Conservation (phyloP, 2,329 filamentous ascomycete genomes). For the Aureobasidium sp. region DNA sequence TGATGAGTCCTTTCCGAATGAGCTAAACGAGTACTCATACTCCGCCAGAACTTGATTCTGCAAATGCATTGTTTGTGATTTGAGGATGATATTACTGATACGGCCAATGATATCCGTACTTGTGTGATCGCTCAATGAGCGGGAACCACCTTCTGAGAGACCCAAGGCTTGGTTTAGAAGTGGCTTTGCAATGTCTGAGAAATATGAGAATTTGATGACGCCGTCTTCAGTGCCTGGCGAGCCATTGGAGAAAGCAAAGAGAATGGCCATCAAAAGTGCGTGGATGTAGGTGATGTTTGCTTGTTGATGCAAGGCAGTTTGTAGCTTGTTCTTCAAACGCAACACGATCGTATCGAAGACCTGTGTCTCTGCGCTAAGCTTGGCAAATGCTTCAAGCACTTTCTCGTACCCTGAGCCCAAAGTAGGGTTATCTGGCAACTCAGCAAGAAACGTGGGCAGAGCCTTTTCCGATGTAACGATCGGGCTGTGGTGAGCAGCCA, state of each 20-base stretch:
- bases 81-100: slow-evolving; percentile 53
- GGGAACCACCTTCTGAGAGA: slow-evolving; percentile 26
- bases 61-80: slow-evolving; percentile 42
- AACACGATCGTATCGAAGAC: slow-evolving; percentile 58
- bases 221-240: slow-evolving; percentile 38
- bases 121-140: slow-evolving; percentile 39
- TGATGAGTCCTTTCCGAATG: slow-evolving; percentile 5
- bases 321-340: slow-evolving; percentile 56
- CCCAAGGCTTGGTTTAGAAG: slow-evolving; percentile 33
- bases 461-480: slow-evolving; percentile 57
- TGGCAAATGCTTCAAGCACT: slow-evolving; percentile 56
- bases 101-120: slow-evolving; percentile 55
- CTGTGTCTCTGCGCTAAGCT: slow-evolving; percentile 55
- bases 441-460: slow-evolving; percentile 59
- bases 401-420: slow-evolving; percentile 46
- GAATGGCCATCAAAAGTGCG: slow-evolving; percentile 53
- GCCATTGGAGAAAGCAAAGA: slow-evolving; percentile 54
- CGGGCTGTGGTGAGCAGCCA: slow-evolving; percentile 56
- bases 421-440: slow-evolving; percentile 49
- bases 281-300: slow-evolving; percentile 49
- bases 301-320: slow-evolving; percentile 47
- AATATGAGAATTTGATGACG: slow-evolving; percentile 34
- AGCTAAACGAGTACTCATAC: slow-evolving; percentile 14
- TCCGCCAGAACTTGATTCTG: slow-evolving; percentile 40
- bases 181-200: slow-evolving; percentile 40